These are phyloP conservation scores for Penicillium pancosmium DNA, from an alignment of 495 filamentous ascomycete genomes.

Conservation along the genomic window DNA sequence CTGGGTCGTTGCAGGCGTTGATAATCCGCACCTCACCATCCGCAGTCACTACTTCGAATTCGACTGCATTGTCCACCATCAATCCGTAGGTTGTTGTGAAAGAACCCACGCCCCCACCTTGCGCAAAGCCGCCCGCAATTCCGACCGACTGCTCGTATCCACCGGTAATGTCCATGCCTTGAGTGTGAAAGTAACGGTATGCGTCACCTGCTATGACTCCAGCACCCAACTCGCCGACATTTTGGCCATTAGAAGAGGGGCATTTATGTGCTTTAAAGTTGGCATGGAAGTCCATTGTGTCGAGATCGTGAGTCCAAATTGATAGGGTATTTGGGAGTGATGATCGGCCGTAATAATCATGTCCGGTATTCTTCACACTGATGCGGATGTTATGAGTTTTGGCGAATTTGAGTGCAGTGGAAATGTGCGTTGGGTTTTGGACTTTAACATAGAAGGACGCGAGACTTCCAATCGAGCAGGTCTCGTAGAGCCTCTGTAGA, in stretches of 20 bases:
- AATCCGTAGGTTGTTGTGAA: slow-evolving; percentile 40
- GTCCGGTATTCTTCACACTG: slow-evolving; percentile 62
- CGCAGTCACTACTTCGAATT: slow-evolving; percentile 36
- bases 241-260: too few relatives aligned
- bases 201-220: slow-evolving; percentile 26
- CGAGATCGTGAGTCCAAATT: too few relatives aligned
- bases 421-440: too few relatives aligned
- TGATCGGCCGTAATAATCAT: slow-evolving; percentile 43
- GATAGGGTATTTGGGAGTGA: background rate
- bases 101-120: slow-evolving; percentile 59
- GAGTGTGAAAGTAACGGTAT: background rate
- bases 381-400: slow-evolving; percentile 27
- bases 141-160: slow-evolving; percentile 32
- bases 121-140: slow-evolving; percentile 52
- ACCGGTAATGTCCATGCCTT: slow-evolving; percentile 12
- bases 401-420: slow-evolving; percentile 18
- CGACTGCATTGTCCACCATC: slow-evolving; percentile 40
- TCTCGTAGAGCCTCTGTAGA: too few relatives aligned
- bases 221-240: too few relatives aligned
- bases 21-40: slow-evolving; percentile 39
- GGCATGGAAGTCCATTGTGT: slow-evolving; percentile 27
- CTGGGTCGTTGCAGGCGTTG: slow-evolving; percentile 47
- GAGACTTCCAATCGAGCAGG: too few relatives aligned
- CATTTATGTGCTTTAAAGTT: too few relatives aligned
- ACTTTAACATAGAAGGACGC: too few relatives aligned